Evolutionary conservation across 164 flowering plant species (phyloP), one percentile per base, ranked within the genome.

Genomic region (Houttuynia cordata): DNA sequence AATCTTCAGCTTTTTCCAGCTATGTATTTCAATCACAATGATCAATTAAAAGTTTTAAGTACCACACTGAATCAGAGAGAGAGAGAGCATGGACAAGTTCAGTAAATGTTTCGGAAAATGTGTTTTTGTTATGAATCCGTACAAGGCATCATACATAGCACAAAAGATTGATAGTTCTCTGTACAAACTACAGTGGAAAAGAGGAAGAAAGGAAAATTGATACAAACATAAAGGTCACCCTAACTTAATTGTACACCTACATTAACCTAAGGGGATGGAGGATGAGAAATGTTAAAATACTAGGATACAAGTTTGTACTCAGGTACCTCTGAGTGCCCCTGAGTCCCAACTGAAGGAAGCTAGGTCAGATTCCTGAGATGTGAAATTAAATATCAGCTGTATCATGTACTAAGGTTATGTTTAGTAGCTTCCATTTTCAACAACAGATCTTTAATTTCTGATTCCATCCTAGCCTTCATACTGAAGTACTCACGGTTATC

Each of bases 391-490:
- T 47, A 42, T 34, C 17, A 24, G 34, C 37, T 30, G 59, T 20
- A 67, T 83, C 75, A 83, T 57, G 77, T 23, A 69, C 72, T 57
- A 39, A 86, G 77, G 67, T 83, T 87, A 57, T 79, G 73, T 64
- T 78, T 78, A 53, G 98, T 82, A 15, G 89, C 79, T 73, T 89
- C 95, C 96, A 92, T 85, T 73, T 84, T 84, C 67, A 76, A 57
- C 58, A 92, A 53, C 53, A 92, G 77, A 70, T 83, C 95, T 74
- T 77, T 85, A 18, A 89, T 87, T 42, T 92, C 93, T 0, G 79
- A 73, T 67, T 92, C 95, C 93, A 92, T 87, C 73, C 95, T 84
- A 72, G 70, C 67, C 73, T 87, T 92, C 96, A 89, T 81, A 51
- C 62, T 81, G 66, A 70, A 80, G 64, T 87, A 89, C 15, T 92